Base-by-base conservation (phyloP, 176 grass and related monocot genomes). In the Chloris gayana region DNA sequence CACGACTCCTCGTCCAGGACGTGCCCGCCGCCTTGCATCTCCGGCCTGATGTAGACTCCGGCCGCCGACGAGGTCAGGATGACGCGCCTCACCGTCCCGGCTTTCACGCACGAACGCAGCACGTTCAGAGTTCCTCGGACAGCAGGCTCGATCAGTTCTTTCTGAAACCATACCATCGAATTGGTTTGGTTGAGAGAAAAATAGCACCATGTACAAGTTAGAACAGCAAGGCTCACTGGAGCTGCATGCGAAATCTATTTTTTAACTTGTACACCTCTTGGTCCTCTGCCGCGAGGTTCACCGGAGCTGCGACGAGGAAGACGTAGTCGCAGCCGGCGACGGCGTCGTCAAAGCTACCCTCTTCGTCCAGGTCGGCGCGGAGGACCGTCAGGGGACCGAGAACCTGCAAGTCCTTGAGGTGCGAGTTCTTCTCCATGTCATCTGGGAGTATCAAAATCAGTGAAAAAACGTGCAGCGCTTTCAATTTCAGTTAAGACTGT, bases 51-150 rank as follows among this genome's bases (percentile, higher is more conserved):
- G 42, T 70, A 84, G 14, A 97, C 75, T 1, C 27, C 73, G 0
- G 84, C 60, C 17, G 31, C 78, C 50, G 91, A 93, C 1, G 88
- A 97, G 13, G 94, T 97, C 29, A 94, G 65, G 71, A 97, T 2
- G 3, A 94, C 80, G 8, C 91, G 86, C 75, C 56, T 80, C 31
- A 97, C 89, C 15, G 87, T 89, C 5, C 88, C 82, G 0, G 83
- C 85, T 35, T 76, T 91, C 3, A 47, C 46, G 67, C 94, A 97
- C 37, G 94, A 94, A 56, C 81, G 54, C 85, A 97, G 45, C 19
- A 88, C 87, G 42, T 97, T 97, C 11, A 94, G 63, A 0, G 87
- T 90, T 18, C 91, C 94, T 4, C 29, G 22, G 29, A 89, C 50
- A 0, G 76, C 76, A 0, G 87, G 80, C 60, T 94, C 76, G 30